phyloP scores from a whole-genome alignment of 106 monocot species.

The Dendrobium chrysotoxum region DNA sequence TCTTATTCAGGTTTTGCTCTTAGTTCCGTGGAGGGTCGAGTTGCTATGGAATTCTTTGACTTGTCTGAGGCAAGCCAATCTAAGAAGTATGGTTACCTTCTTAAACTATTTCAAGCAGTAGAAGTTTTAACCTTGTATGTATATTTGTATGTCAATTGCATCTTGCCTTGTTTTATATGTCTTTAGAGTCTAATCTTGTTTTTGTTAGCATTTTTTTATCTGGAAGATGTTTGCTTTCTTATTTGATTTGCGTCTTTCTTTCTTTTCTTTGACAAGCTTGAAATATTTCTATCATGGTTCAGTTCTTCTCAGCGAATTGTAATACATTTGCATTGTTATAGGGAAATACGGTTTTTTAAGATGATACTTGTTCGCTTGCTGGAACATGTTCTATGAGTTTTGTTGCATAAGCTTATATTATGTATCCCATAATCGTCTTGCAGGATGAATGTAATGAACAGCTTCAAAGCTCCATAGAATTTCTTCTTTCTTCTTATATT shows the following conservation, averaged over 20 bases:
- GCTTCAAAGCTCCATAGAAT: no score
- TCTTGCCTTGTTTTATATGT: not conserved
- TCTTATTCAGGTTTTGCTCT: slow-evolving; percentile 80
- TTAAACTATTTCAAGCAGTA: not conserved
- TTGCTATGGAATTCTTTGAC: slow-evolving; percentile 93
- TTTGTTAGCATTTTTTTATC: not conserved
- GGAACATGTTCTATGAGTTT: not conserved
- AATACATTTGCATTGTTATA: not conserved
- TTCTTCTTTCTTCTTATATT: not conserved
- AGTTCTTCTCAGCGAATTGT: not conserved
- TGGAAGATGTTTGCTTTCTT: not conserved
- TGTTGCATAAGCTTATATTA: not conserved
- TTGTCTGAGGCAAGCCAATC: slow-evolving; percentile 69
- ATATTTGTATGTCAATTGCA: not conserved
- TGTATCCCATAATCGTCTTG: no score
- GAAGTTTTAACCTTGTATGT: not conserved
- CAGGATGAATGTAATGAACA: no score
- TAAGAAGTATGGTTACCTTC: slow-evolving; percentile 49
- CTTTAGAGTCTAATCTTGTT: not conserved
- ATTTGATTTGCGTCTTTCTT: not conserved
- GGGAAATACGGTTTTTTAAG: not conserved
- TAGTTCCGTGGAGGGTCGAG: slow-evolving; percentile 94
- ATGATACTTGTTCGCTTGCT: not conserved
- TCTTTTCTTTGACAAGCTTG: not conserved
- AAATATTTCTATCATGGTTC: not conserved